Percentiles rank a stretch among this genome's conserved stretches.
phyloP scores from a whole-genome alignment of 306 rosid species.

The Glycine soja region DNA sequence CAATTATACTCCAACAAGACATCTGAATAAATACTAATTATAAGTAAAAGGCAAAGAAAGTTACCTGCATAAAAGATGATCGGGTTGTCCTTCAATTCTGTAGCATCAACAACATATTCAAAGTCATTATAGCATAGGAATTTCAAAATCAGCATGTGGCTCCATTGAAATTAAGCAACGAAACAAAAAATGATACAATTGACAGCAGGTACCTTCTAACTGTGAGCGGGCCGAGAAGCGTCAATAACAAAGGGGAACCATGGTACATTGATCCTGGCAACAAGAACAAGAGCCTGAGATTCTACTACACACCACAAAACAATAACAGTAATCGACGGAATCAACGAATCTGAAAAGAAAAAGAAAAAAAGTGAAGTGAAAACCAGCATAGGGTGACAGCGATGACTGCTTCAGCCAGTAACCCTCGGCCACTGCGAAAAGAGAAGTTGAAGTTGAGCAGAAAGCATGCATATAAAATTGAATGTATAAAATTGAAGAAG shows the following conservation, averaged over 20 bases:
- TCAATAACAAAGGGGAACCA: slow-evolving; percentile 86
- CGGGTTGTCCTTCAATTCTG: slow-evolving; percentile 85
- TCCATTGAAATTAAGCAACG: slow-evolving; percentile 10
- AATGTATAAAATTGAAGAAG: neutral
- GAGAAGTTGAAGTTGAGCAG: slow-evolving; percentile 11
- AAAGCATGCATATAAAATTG: neutral
- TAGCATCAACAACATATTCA: slow-evolving; percentile 38
- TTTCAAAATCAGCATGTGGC: too few species aligned
- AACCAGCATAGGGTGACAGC: slow-evolving; percentile 87
- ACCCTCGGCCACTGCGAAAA: slow-evolving; percentile 83
- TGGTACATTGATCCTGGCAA: slow-evolving; percentile 91
- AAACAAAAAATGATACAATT: neutral
- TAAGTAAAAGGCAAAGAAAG: slow-evolving; percentile 35
- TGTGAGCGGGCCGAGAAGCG: slow-evolving; percentile 88
- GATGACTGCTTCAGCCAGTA: slow-evolving; percentile 91
- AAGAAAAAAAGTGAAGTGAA: neutral
- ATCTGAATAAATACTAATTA: neutral
- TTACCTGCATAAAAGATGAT: slow-evolving; percentile 86
- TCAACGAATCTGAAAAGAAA: neutral
- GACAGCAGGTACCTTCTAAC: slow-evolving; percentile 57
- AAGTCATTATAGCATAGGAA: neutral
- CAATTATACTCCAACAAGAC: neutral
- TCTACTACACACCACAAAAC: neutral
- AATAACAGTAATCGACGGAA: neutral
- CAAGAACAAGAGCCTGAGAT: slow-evolving; percentile 19